These are phyloP conservation scores for Olyra latifolia DNA, from an alignment of 176 grass and related monocot species.

Conservation along the genomic window DNA sequence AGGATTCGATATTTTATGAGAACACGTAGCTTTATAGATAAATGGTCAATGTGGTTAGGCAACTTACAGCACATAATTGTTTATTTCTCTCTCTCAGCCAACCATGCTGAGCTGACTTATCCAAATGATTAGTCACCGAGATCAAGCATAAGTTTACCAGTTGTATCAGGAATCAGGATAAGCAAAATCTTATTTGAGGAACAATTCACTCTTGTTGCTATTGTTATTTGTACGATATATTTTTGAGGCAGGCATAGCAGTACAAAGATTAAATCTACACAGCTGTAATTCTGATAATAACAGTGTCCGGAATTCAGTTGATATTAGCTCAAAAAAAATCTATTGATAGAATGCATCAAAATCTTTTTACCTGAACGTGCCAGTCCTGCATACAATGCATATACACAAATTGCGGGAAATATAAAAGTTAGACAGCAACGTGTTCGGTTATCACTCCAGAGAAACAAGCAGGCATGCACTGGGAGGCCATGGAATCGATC, in stretches of 20 bases:
- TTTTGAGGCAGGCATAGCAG: background rate
- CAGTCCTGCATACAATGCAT: background rate
- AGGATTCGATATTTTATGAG: constrained; percentile 40
- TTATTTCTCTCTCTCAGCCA: constrained; percentile 35
- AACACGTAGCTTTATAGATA: constrained; percentile 12
- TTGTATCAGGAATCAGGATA: constrained; percentile 34
- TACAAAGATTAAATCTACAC: background rate
- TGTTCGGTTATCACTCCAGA: constrained; percentile 35
- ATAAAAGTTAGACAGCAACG: constrained; percentile 36
- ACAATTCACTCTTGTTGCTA: background rate
- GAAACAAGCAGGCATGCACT: constrained; percentile 27
- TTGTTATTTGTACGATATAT: background rate
- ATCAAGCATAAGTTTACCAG: constrained; percentile 29
- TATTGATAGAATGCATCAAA: background rate
- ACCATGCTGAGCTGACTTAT: constrained; percentile 16
- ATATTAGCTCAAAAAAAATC: background rate
- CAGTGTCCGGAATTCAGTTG: background rate
- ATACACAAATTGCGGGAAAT: constrained; percentile 18
- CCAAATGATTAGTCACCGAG: constrained; percentile 1
- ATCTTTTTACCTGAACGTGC: background rate
- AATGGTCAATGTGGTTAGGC: constrained; percentile 54
- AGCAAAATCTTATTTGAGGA: constrained; percentile 3
- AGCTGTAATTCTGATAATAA: background rate
- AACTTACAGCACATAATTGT: constrained; percentile 28
- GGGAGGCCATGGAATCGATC: constrained; percentile 27